These are phyloP conservation scores for Puccinia horiana DNA, from an alignment of 1,284 basidiomycete genomes.

Conservation along the genomic window DNA sequence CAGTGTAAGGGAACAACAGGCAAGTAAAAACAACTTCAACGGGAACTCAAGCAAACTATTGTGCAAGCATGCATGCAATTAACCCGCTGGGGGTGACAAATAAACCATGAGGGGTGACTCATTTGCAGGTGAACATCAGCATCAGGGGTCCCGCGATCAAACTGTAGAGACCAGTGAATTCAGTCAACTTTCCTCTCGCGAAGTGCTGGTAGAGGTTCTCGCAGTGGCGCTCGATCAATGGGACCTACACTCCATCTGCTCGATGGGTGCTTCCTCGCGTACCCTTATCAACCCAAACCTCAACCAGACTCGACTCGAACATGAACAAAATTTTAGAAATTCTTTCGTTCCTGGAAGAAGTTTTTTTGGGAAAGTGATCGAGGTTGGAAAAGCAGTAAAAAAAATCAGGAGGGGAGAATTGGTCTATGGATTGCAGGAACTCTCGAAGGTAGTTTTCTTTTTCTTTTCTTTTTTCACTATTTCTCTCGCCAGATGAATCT, in stretches of 20 bases:
- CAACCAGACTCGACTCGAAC: neutral
- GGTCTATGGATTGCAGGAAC: slow-evolving; percentile 60
- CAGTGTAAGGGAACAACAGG: neutral
- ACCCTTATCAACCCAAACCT: neutral
- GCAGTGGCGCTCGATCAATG: slow-evolving; percentile 40
- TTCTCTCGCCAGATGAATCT: neutral
- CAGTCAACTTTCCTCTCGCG: neutral
- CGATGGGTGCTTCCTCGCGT: neutral
- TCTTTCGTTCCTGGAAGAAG: slow-evolving; percentile 60
- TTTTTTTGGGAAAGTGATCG: slow-evolving; percentile 60
- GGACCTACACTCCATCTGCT: slow-evolving; percentile 23
- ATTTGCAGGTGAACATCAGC: neutral
- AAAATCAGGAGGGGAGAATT: slow-evolving; percentile 59
- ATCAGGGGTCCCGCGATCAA: neutral
- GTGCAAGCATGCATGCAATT: neutral
- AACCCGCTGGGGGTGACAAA: neutral
- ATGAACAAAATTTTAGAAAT: neutral
- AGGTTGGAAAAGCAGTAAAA: slow-evolving; percentile 56
- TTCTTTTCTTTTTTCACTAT: neutral
- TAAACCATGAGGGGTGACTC: neutral
- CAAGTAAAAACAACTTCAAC: neutral
- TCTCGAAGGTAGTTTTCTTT: slow-evolving; percentile 54
- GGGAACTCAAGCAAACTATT: neutral
- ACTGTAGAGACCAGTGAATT: neutral
- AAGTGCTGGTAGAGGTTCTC: slow-evolving; percentile 37